Base-by-base conservation (phyloP, 1,139 yeast genomes). In the Pichia sp. region DNA sequence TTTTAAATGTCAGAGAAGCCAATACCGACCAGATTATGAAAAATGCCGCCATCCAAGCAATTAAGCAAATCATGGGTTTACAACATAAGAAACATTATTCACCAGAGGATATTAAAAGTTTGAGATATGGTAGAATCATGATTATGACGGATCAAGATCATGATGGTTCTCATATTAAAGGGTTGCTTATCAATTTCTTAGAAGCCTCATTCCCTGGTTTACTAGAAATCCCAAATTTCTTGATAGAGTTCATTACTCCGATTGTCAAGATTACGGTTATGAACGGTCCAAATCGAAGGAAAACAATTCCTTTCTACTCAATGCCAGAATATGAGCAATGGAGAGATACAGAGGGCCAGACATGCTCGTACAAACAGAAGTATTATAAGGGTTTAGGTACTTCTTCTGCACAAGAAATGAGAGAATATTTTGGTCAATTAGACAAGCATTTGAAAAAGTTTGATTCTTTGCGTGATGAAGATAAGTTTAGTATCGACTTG, bases 131-230 rank as follows among this genome's bases (percentile, higher is more conserved):
- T 29, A 96, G 88, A 63, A 77, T 94, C 43, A 92, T 94, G 97
- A 88, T 94, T 60, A 94, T 94, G 98, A 88, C 99, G 4, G 99
- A 94, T 85, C 99, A 94, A 67, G 99, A 94, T 85, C 96, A 90
- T 58, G 99, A 94, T 73, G 99, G 99, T 49, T 85, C 95, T 27
- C 99, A 94, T 69, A 94, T 94, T 61, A 94, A 94, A 64, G 99
- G 99, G 52, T 75, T 94, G 56, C 78, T 94, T 51, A 94, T 94
- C 59, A 94, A 94, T 62, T 94, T 92, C 60, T 68, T 94, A 49
- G 97, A 92, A 64, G 77, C 94, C 4, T 85, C 95, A 40, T 94
- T 94, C 68, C 98, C 98, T 1, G 98, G 97, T 1, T 69, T 94
- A 52, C 71, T 94, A 38, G 85, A 84, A 50, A 76, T 92, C 43